Evolutionary conservation across 176 grass and related monocot genomes (phyloP).

Genomic region (Lolium multiflorum): DNA sequence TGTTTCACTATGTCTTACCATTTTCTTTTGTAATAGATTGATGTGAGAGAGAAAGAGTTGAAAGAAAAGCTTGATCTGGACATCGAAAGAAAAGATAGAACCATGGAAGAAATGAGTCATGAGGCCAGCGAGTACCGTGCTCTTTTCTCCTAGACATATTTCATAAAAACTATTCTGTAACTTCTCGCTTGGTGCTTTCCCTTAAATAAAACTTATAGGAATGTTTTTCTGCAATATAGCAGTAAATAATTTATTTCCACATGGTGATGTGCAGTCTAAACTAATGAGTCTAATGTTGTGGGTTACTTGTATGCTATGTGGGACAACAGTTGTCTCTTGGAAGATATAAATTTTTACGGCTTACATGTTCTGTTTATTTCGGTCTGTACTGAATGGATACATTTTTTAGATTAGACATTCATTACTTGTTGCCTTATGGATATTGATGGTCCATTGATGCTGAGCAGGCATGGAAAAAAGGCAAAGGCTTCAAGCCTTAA

Average conservation of each 20-base stretch:
- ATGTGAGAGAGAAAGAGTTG: conserved; percentile 74
- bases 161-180: neutral
- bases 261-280: neutral
- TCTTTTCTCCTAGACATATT: conserved; percentile 58
- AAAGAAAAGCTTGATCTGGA: conserved; percentile 94
- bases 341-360: neutral
- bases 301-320: neutral
- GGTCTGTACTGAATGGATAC: neutral
- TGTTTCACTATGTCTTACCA: conserved; percentile 16
- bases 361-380: neutral
- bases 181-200: neutral
- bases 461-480: neutral
- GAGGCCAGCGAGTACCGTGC: conserved; percentile 68
- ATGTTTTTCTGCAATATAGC: neutral
- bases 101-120: conserved; percentile 66
- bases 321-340: neutral
- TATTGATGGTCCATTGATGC: neutral
- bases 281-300: neutral
- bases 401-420: neutral
- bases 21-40: conserved; percentile 54
- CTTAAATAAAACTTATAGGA: neutral
- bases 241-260: neutral
- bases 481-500: no score
- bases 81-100: conserved; percentile 75
- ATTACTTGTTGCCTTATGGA: neutral